These are phyloP conservation scores for Podila epigama DNA, from an alignment of 192 early-diverging fungal species.

Conservation along the genomic window DNA sequence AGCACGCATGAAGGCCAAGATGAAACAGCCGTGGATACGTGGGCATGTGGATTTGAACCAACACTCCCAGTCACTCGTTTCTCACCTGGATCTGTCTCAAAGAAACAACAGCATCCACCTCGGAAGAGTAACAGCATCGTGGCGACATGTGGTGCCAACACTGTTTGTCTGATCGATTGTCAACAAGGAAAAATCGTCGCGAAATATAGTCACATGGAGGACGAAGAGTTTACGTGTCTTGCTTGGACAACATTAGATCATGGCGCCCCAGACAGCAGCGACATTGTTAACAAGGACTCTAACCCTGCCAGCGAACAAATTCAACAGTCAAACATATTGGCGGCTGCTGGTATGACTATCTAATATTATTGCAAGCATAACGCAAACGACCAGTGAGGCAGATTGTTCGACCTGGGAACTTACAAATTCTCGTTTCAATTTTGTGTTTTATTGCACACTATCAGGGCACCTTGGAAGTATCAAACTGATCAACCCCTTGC, in stretches of 20 bases:
- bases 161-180: conserved; percentile 54
- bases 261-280: background rate
- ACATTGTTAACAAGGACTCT: background rate
- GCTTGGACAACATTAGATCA: conserved; percentile 56
- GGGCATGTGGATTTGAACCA: conserved; percentile 56
- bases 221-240: conserved; percentile 55
- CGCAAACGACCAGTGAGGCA: too few relatives aligned
- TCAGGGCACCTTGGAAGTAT: conserved; percentile 56
- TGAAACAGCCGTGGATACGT: conserved; percentile 38
- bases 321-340: conserved; percentile 40
- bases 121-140: conserved; percentile 32
- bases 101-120: background rate
- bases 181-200: conserved; percentile 44
- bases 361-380: background rate
- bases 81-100: background rate
- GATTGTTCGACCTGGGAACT: too few relatives aligned
- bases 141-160: conserved; percentile 54
- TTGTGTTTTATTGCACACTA: too few relatives aligned
- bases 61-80: conserved; percentile 15
- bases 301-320: background rate
- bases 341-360: conserved; percentile 41
- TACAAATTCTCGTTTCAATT: too few relatives aligned
- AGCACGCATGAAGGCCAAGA: conserved; percentile 42
- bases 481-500: conserved; percentile 55
- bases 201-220: conserved; percentile 59